Evolutionary conservation across 208 protist genomes (phyloP).

Genomic region (Histomonas meleagridis): DNA sequence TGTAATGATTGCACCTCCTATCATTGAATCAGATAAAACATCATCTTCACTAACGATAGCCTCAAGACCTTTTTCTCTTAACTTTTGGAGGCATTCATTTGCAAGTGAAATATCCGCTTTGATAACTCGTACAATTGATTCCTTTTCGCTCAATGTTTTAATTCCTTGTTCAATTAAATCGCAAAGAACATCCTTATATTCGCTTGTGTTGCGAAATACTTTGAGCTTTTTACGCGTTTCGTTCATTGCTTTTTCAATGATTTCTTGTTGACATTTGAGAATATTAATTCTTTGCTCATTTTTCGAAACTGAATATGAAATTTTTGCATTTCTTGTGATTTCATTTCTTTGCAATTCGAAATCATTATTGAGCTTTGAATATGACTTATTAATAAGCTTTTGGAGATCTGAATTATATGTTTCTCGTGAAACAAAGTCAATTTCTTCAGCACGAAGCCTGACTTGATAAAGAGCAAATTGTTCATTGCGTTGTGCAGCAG

Average conservation of each 20-base stretch:
- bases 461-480: slow-evolving; percentile 1
- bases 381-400: not conserved
- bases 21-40: too few species aligned
- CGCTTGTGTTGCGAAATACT: not conserved
- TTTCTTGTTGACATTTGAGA: not conserved
- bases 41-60: too few species aligned
- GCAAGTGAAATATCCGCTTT: not conserved
- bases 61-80: not conserved
- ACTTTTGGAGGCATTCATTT: not conserved
- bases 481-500: not conserved
- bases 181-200: not conserved
- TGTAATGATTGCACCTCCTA: not conserved
- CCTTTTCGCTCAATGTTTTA: not conserved
- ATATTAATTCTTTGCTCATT: not conserved
- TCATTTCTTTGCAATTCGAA: not conserved
- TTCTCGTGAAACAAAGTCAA: not conserved
- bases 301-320: not conserved
- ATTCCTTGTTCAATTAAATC: not conserved
- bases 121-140: not conserved
- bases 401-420: not conserved
- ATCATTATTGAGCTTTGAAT: slow-evolving; percentile 1
- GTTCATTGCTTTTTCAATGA: not conserved
- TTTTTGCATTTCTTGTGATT: not conserved
- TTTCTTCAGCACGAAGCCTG: slow-evolving; percentile 23
- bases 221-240: not conserved